phyloP scores from a whole-genome alignment of 176 grass and related monocot species.

The Puya raimondii region DNA sequence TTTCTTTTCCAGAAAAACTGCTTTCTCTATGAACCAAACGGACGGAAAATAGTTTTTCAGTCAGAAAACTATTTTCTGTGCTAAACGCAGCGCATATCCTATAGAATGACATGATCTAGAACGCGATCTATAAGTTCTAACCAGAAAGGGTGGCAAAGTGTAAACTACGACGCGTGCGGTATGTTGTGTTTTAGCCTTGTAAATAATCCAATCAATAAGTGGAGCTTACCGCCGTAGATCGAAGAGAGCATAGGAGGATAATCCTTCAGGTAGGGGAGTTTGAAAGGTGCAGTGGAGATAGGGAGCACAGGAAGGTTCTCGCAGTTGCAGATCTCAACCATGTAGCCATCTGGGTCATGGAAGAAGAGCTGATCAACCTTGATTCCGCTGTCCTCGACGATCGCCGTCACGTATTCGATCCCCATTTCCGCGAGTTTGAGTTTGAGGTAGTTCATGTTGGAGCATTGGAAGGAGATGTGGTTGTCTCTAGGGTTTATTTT shows the following conservation, averaged over 20 bases:
- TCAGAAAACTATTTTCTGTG: too few species aligned
- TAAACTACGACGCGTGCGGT: too few species aligned
- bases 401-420: slow-evolving; percentile 3
- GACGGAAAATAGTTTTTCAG: too few species aligned
- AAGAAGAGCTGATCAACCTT: slow-evolving; percentile 23
- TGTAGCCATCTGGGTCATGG: slow-evolving; percentile 67
- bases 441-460: background rate
- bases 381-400: slow-evolving; percentile 3
- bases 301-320: slow-evolving; percentile 48
- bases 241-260: background rate
- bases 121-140: too few species aligned
- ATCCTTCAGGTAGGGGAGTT: background rate
- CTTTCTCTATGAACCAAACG: too few species aligned
- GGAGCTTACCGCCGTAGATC: background rate
- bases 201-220: too few species aligned
- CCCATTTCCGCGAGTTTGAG: slow-evolving; percentile 1
- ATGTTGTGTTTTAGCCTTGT: too few species aligned
- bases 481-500: slow-evolving; percentile 8
- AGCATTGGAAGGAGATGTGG: slow-evolving; percentile 16
- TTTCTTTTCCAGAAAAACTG: too few species aligned
- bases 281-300: slow-evolving; percentile 12
- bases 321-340: slow-evolving; percentile 83
- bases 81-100: too few species aligned
- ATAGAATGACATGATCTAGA: too few species aligned
- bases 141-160: too few species aligned